Percentiles rank a stretch among this genome's conserved stretches.
Conservation (phyloP, 345 rosid species). For the Aurinia saxatilis region DNA sequence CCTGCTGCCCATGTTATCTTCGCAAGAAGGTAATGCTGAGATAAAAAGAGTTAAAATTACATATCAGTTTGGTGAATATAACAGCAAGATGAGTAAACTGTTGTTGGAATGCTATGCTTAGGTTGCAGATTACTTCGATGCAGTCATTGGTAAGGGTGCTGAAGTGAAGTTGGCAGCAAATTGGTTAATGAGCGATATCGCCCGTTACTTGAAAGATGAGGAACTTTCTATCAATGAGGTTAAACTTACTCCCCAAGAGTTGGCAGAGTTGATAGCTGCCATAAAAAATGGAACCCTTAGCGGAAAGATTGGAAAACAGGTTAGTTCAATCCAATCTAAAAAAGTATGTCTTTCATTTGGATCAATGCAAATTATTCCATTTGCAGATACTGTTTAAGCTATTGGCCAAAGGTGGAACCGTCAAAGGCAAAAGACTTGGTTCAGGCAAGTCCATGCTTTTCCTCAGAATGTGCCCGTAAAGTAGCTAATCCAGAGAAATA, state of each 20-base stretch:
- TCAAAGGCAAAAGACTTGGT: slow-evolving; percentile 80
- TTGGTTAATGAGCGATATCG: slow-evolving; percentile 95
- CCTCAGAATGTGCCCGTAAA: background rate
- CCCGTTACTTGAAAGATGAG: slow-evolving; percentile 82
- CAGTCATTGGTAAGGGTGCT: slow-evolving; percentile 67
- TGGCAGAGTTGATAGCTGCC: slow-evolving; percentile 78
- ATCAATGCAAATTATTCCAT: background rate
- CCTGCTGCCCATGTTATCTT: no score
- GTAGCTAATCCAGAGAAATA: background rate
- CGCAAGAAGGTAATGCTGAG: background rate
- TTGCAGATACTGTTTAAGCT: slow-evolving; percentile 76
- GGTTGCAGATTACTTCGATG: slow-evolving; percentile 87
- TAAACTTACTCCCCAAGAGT: slow-evolving; percentile 70
- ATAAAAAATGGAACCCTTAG: slow-evolving; percentile 83
- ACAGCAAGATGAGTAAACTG: background rate
- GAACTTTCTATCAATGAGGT: slow-evolving; percentile 62
- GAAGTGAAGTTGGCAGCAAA: slow-evolving; percentile 73
- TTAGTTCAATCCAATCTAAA: slow-evolving; percentile 17
- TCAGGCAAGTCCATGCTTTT: slow-evolving; percentile 58
- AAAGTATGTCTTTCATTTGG: background rate
- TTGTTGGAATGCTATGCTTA: slow-evolving; percentile 28
- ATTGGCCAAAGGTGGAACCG: slow-evolving; percentile 90
- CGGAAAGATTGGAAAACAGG: slow-evolving; percentile 96
- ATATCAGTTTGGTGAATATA: background rate
- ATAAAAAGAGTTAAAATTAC: background rate